phyloP scores from a whole-genome alignment of 116 monocot species.

The Posidonia oceanica region DNA sequence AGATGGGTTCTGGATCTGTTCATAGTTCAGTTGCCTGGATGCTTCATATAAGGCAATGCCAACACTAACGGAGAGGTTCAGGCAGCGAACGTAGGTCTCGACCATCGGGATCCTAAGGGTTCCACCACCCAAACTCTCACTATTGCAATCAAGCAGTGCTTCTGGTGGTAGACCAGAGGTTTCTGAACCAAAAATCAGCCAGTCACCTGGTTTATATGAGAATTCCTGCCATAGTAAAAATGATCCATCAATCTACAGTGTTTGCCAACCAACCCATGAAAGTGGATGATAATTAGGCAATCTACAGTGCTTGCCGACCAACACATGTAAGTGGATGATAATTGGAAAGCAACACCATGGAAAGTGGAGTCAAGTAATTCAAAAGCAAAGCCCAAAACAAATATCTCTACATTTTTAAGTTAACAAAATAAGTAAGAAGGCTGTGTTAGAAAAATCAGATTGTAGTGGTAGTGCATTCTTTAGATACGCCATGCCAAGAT shows the following conservation, averaged over 20 bases:
- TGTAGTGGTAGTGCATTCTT: too few relatives aligned
- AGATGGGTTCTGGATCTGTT: slow-evolving; percentile 39
- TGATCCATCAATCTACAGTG: too few relatives aligned
- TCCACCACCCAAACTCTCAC: slow-evolving; percentile 62
- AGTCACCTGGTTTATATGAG: slow-evolving; percentile 69
- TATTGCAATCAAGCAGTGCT: slow-evolving; percentile 62
- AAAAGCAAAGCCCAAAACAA: neutral
- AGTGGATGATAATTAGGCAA: too few relatives aligned
- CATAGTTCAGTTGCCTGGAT: slow-evolving; percentile 85
- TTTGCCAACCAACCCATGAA: too few relatives aligned
- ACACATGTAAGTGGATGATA: too few relatives aligned
- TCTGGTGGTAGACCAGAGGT: slow-evolving; percentile 71
- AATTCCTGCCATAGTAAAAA: slow-evolving; percentile 11
- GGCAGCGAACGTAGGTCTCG: slow-evolving; percentile 86
- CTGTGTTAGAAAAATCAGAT: too few relatives aligned
- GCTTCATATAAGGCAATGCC: slow-evolving; percentile 90
- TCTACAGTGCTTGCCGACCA: too few relatives aligned
- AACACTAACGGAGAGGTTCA: slow-evolving; percentile 92
- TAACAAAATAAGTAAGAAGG: neutral
- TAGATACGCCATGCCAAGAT: too few relatives aligned
- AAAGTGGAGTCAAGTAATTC: neutral
- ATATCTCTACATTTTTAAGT: neutral
- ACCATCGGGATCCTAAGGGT: slow-evolving; percentile 90
- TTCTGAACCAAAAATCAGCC: slow-evolving; percentile 96
- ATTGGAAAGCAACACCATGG: neutral